Percentiles rank a stretch among this genome's conserved stretches.
Conservation (phyloP, 306 rosid genomes). For the Elaeagnus macrophylla region DNA sequence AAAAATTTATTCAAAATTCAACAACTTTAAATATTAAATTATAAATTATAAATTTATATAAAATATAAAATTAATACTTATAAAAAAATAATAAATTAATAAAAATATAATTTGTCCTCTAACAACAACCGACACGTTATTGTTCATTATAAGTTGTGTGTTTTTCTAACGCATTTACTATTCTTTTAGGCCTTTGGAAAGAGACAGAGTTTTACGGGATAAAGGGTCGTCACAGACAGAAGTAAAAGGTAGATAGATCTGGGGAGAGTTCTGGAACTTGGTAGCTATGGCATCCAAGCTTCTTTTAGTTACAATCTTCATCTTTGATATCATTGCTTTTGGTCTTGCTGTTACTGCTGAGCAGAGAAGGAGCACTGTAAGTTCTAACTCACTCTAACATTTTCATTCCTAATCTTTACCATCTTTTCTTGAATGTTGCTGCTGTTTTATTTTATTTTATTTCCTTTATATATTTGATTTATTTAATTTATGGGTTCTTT, state of each 20-base stretch:
- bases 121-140: too few species aligned
- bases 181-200: slow-evolving; percentile 6
- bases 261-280: slow-evolving; percentile 20
- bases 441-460: neutral
- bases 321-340: slow-evolving; percentile 72
- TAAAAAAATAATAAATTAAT: too few species aligned
- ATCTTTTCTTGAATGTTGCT: neutral
- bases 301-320: slow-evolving; percentile 45
- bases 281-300: slow-evolving; percentile 84
- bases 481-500: slow-evolving; percentile 1
- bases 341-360: slow-evolving; percentile 94
- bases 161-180: neutral
- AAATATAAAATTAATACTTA: too few species aligned
- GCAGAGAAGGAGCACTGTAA: slow-evolving; percentile 92
- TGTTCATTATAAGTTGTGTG: neutral
- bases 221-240: neutral
- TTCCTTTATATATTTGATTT: neutral
- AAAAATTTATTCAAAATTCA: too few species aligned
- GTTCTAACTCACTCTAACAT: slow-evolving; percentile 12
- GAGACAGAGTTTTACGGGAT: neutral
- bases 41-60: too few species aligned
- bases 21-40: too few species aligned
- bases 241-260: slow-evolving; percentile 28
- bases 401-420: neutral
- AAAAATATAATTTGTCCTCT: too few species aligned